Evolutionary conservation across 192 early-diverging fungal species (phyloP).

Genomic region (Coemansia sp.): DNA sequence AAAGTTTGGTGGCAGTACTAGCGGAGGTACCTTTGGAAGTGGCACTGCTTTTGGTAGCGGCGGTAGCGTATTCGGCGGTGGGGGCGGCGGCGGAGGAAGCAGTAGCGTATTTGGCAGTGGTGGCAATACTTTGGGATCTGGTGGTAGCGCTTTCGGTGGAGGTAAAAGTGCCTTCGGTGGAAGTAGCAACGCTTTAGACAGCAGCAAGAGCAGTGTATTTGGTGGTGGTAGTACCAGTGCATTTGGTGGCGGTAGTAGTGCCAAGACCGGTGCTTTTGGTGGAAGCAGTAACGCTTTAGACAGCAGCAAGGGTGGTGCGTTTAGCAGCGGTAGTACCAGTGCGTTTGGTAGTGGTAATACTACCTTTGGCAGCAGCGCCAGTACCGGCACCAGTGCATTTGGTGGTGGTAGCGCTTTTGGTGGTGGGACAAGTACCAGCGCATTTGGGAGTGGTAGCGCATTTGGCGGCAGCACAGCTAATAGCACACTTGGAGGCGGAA

Average conservation of each 20-base stretch:
- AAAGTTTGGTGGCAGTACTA: not conserved
- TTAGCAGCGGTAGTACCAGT: not conserved
- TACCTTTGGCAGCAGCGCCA: not conserved
- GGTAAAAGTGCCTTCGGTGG: slow-evolving; percentile 1
- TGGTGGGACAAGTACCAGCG: not conserved
- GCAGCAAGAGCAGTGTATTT: not conserved
- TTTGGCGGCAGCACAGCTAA: not conserved
- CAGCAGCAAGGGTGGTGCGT: not conserved
- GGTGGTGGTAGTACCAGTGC: not conserved
- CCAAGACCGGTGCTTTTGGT: not conserved
- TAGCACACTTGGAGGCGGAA: not conserved
- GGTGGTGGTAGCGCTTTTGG: not conserved
- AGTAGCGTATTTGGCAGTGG: slow-evolving; percentile 12
- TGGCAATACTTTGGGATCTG: slow-evolving; percentile 27
- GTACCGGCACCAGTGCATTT: not conserved
- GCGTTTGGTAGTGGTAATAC: not conserved
- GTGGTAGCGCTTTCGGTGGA: slow-evolving; percentile 14
- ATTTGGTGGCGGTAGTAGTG: not conserved
- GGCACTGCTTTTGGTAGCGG: not conserved
- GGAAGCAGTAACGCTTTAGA: not conserved
- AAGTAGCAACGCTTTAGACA: not conserved
- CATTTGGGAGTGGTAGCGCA: not conserved
- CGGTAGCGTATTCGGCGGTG: not conserved
- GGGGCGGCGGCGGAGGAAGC: not conserved
- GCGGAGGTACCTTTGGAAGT: not conserved